Evolutionary conservation across 305 asterid genomes (phyloP).

Genomic region (Coffea humblotiana): DNA sequence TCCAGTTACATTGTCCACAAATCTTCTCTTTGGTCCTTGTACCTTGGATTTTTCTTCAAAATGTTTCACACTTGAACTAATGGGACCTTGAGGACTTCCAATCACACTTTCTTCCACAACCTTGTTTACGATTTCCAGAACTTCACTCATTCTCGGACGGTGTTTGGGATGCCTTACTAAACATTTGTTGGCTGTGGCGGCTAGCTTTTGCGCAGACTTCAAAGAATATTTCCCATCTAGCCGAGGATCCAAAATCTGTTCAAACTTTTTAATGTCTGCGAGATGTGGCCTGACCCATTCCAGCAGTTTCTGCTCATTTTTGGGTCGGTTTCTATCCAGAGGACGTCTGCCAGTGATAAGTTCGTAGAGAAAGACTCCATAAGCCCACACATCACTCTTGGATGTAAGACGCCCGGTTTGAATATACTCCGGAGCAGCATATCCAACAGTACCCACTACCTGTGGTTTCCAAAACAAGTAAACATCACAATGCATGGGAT

Average conservation of each 20-base stretch:
- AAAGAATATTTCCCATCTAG: constrained; percentile 56
- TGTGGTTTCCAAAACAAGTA: constrained; percentile 13
- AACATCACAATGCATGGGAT: neutral
- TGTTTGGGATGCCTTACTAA: constrained; percentile 63
- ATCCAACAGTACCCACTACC: constrained; percentile 94
- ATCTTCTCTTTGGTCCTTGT: constrained; percentile 43
- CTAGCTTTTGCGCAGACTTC: constrained; percentile 73
- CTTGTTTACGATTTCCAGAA: constrained; percentile 55
- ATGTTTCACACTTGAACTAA: constrained; percentile 23
- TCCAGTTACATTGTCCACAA: constrained; percentile 44
- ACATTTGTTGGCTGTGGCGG: constrained; percentile 86
- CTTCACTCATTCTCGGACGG: constrained; percentile 80
- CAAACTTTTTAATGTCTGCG: constrained; percentile 67
- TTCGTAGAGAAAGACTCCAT: constrained; percentile 85
- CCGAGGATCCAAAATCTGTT: constrained; percentile 72
- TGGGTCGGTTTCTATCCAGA: constrained; percentile 72
- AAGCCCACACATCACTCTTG: constrained; percentile 92
- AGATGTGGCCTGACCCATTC: constrained; percentile 86
- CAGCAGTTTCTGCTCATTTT: constrained; percentile 75
- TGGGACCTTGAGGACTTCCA: constrained; percentile 31
- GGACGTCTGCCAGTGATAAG: constrained; percentile 91
- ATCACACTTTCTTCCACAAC: constrained; percentile 38
- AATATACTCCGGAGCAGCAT: constrained; percentile 92
- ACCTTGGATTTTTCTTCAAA: constrained; percentile 27
- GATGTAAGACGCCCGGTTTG: constrained; percentile 85